A percentile compares a stretch with the other conserved stretches of the same genome.
Conservation (phyloP, 176 grass and related monocot species). For the Zoysia japonica region DNA sequence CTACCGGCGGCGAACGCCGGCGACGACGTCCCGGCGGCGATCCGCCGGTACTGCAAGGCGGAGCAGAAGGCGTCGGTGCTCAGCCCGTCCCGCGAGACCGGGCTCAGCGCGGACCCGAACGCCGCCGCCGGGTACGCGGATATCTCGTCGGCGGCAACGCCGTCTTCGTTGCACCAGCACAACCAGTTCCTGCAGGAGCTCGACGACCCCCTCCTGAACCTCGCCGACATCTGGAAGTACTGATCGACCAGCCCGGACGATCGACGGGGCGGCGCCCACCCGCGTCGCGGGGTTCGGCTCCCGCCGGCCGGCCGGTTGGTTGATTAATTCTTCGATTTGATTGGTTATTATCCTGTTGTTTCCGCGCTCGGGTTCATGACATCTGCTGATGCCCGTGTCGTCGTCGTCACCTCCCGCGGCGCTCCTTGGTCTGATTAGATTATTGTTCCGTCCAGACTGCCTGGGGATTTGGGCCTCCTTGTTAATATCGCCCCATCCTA, state of each 20-base stretch:
- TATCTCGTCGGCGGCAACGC: slow-evolving; percentile 71
- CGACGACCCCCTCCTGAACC: slow-evolving; percentile 47
- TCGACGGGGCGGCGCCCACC: not conserved
- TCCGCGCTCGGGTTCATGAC: slow-evolving; percentile 9
- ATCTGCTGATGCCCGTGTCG: slow-evolving; percentile 18
- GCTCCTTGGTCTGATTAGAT: slow-evolving; percentile 34
- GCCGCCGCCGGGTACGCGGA: slow-evolving; percentile 42
- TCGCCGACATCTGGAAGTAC: slow-evolving; percentile 62
- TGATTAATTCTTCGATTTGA: slow-evolving; percentile 50
- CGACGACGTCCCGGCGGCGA: slow-evolving; percentile 46
- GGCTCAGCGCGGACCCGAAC: slow-evolving; percentile 55
- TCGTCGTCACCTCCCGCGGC: slow-evolving; percentile 25
- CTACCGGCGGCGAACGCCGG: slow-evolving; percentile 32
- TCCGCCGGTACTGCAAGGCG: slow-evolving; percentile 76
- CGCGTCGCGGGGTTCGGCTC: too few relatives aligned
- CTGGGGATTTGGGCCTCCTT: slow-evolving; percentile 45
- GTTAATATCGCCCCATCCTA: slow-evolving; percentile 44
- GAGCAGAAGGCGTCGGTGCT: slow-evolving; percentile 57
- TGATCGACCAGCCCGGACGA: slow-evolving; percentile 26
- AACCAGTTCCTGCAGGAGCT: slow-evolving; percentile 33
- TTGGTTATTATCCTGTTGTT: slow-evolving; percentile 46
- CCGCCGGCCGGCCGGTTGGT: not conserved
- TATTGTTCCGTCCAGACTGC: slow-evolving; percentile 36
- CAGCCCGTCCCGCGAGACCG: slow-evolving; percentile 72
- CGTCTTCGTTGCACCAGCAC: slow-evolving; percentile 29